These are phyloP conservation scores for Acanthamoeba sp. DNA, from an alignment of 208 protist species.

Conservation along the genomic window DNA sequence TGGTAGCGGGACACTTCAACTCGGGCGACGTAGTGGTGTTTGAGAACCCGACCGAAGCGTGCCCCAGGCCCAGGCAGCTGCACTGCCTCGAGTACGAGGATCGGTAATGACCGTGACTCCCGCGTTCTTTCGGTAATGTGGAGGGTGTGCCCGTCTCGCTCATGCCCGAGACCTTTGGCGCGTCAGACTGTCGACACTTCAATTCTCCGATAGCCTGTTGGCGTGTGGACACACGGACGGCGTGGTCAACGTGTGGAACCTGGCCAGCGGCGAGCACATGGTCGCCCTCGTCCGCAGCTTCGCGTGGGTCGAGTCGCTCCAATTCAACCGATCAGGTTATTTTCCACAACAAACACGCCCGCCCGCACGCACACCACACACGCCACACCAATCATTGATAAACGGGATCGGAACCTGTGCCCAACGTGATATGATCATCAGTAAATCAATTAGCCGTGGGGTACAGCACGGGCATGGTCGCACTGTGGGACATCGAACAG, in stretches of 20 bases:
- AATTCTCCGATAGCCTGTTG: not conserved
- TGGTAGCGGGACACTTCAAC: slow-evolving; percentile 6
- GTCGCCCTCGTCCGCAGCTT: slow-evolving; percentile 19
- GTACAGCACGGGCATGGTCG: slow-evolving; percentile 39
- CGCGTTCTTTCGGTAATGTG: too few species aligned
- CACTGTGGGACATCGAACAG: slow-evolving; percentile 30
- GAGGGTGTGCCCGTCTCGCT: too few species aligned
- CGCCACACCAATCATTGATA: too few species aligned
- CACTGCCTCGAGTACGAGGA: slow-evolving; percentile 29
- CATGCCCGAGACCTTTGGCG: not conserved
- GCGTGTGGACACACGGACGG: slow-evolving; percentile 31
- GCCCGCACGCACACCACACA: too few species aligned
- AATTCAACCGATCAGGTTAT: not conserved
- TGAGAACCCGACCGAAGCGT: slow-evolving; percentile 1
- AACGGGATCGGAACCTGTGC: too few species aligned
- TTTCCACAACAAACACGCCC: too few species aligned
- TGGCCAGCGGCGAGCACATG: not conserved
- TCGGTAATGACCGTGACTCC: not conserved
- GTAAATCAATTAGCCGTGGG: not conserved
- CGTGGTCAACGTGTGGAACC: slow-evolving; percentile 32
- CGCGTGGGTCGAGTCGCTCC: slow-evolving; percentile 38
- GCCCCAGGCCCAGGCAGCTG: not conserved
- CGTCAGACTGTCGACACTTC: not conserved
- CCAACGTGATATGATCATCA: too few species aligned
- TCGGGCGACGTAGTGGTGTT: slow-evolving; percentile 22